Conservation (phyloP, 352 stramenopile species). For the Phytophthora pisi region DNA sequence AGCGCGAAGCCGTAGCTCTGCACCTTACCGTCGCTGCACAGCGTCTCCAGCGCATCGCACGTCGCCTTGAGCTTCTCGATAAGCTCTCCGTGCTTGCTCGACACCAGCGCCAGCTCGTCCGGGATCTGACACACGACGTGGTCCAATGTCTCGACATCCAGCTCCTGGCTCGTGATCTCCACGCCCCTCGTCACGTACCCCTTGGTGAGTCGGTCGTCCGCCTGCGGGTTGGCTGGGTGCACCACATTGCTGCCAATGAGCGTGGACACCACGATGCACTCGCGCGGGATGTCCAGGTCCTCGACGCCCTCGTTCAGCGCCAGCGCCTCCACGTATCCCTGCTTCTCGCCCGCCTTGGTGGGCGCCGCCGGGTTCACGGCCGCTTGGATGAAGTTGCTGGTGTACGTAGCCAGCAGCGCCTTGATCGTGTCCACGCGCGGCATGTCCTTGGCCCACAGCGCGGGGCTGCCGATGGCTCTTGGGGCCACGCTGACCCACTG, state of each 20-base stretch:
- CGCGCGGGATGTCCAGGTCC: slow-evolving; percentile 63
- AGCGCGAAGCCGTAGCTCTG: slow-evolving; percentile 75
- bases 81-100: slow-evolving; percentile 31
- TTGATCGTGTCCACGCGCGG: slow-evolving; percentile 69
- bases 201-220: slow-evolving; percentile 42
- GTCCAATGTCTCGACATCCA: slow-evolving; percentile 71
- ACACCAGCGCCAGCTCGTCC: slow-evolving; percentile 41
- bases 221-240: slow-evolving; percentile 32
- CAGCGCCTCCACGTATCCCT: slow-evolving; percentile 73
- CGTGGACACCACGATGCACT: slow-evolving; percentile 65
- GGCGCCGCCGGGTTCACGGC: slow-evolving; percentile 53
- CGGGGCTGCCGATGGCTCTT: slow-evolving; percentile 63
- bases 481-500: slow-evolving; percentile 32
- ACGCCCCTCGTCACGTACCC: slow-evolving; percentile 56
- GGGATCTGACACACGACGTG: slow-evolving; percentile 69
- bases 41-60: slow-evolving; percentile 44
- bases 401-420: slow-evolving; percentile 35
- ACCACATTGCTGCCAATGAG: slow-evolving; percentile 63
- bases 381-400: slow-evolving; percentile 72
- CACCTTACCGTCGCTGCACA: slow-evolving; percentile 52
- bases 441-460: slow-evolving; percentile 74
- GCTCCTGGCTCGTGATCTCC: slow-evolving; percentile 47
- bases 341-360: slow-evolving; percentile 44
- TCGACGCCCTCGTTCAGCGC: slow-evolving; percentile 68
- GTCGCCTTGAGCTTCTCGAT: slow-evolving; percentile 38